Percentiles rank a stretch among this genome's conserved stretches.
phyloP scores from a whole-genome alignment of 345 rosid species.

The Acer negundo region DNA sequence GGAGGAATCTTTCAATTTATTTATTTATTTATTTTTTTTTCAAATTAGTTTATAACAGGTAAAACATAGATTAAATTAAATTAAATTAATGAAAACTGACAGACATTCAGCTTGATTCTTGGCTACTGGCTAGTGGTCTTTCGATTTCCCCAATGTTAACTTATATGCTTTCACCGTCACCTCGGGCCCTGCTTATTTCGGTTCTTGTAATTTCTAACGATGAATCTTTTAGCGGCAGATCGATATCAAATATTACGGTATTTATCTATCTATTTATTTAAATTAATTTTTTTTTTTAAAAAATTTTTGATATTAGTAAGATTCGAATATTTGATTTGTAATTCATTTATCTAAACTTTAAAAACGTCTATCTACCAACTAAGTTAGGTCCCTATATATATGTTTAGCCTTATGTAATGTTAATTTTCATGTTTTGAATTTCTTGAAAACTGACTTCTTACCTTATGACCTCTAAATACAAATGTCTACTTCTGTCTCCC shows the following conservation, averaged over 20 bases:
- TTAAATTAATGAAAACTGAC: conserved; percentile 25
- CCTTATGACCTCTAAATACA: background rate
- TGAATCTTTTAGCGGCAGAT: no score
- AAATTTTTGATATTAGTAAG: no score
- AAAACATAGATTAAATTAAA: background rate
- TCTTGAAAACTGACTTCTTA: no score
- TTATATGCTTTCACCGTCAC: background rate
- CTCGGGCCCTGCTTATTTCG: background rate
- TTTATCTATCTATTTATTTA: no score
- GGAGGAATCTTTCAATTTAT: conserved; percentile 2
- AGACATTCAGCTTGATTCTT: conserved; percentile 46
- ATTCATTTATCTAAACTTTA: no score
- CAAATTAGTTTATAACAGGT: background rate
- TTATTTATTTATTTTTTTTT: no score
- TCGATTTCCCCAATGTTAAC: background rate
- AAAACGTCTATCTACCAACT: no score
- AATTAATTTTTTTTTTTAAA: no score
- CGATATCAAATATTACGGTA: no score
- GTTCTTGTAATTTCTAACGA: background rate
- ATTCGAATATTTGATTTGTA: no score
- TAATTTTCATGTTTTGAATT: background rate
- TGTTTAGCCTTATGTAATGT: background rate
- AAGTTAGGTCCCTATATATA: no score
- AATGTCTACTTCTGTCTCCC: no score
- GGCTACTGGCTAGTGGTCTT: conserved; percentile 26